Percentiles rank a stretch among this genome's conserved stretches.
phyloP scores from a whole-genome alignment of 768 basidiomycete genomes.

The Collybia sp. region DNA sequence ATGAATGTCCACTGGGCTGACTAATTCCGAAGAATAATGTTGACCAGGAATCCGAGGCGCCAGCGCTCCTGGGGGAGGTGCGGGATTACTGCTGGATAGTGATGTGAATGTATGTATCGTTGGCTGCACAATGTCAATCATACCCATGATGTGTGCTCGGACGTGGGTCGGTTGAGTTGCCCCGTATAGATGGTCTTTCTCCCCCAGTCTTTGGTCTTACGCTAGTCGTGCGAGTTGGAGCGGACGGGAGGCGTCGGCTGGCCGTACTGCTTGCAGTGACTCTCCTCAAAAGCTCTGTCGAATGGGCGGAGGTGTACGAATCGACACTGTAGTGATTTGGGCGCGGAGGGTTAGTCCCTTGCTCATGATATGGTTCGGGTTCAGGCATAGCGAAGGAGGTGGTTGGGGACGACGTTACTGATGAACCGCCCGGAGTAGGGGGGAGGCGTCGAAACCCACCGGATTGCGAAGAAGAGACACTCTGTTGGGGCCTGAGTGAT shows the following conservation, averaged over 20 bases:
- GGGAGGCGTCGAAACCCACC: conserved; percentile 34
- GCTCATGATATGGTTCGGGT: conserved; percentile 33
- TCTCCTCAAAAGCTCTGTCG: conserved; percentile 23
- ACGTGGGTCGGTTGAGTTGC: conserved; percentile 14
- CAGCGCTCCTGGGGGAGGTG: conserved; percentile 25
- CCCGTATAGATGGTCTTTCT: conserved; percentile 8
- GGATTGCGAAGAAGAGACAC: conserved; percentile 20
- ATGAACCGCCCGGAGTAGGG: conserved; percentile 35
- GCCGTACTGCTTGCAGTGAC: conserved; percentile 17
- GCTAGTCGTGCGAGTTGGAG: conserved; percentile 11
- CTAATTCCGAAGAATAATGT: conserved; percentile 4
- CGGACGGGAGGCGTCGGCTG: conserved; percentile 20
- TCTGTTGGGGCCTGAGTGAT: conserved; percentile 9
- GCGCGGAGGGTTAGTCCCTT: conserved; percentile 12
- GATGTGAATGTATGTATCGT: neutral
- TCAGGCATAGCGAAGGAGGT: conserved; percentile 34
- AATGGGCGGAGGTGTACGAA: conserved; percentile 19
- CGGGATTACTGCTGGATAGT: conserved; percentile 12
- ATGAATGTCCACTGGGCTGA: conserved; percentile 2
- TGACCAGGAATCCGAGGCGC: conserved; percentile 21
- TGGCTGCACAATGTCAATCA: neutral
- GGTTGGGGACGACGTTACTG: conserved; percentile 19
- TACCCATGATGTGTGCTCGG: conserved; percentile 5
- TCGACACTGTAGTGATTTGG: conserved; percentile 18
- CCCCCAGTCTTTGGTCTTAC: conserved; percentile 6